Evolutionary conservation across 2,329 filamentous ascomycete species (phyloP).

Genomic region (Fusarium hostae): DNA sequence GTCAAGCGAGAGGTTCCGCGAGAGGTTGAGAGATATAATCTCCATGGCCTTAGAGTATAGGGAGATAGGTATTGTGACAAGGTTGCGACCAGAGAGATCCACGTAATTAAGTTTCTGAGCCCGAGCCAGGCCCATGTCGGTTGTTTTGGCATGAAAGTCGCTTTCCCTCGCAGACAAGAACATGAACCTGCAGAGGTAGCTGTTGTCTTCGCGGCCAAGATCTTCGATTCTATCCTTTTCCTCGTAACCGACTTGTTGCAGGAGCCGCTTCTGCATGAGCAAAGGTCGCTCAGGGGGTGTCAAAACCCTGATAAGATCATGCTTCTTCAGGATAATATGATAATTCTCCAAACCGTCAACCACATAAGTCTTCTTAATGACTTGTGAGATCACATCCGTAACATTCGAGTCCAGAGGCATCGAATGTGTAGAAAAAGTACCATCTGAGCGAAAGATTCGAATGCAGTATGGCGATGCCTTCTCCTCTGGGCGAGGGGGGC

Average conservation of each 20-base stretch:
- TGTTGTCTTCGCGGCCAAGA: constrained; percentile 95
- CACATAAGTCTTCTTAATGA: constrained; percentile 94
- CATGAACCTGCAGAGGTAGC: constrained; percentile 94
- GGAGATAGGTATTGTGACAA: constrained; percentile 93
- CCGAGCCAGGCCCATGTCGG: constrained; percentile 84
- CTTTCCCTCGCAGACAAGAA: constrained; percentile 91
- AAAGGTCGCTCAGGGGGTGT: constrained; percentile 82
- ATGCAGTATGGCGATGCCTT: constrained; percentile 86
- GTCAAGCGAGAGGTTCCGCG: constrained; percentile 89
- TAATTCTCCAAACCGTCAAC: constrained; percentile 93
- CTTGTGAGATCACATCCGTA: constrained; percentile 85
- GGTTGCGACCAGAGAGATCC: constrained; percentile 87
- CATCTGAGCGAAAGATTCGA: constrained; percentile 92
- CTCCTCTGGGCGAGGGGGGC: constrained; percentile 76
- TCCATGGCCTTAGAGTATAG: constrained; percentile 92
- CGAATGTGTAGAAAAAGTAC: constrained; percentile 92
- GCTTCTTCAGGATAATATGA: constrained; percentile 93
- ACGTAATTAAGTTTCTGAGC: constrained; percentile 94
- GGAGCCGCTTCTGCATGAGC: constrained; percentile 87
- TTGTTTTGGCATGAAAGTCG: constrained; percentile 73
- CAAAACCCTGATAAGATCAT: constrained; percentile 86
- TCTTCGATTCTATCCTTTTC: constrained; percentile 90
- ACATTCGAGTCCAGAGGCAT: constrained; percentile 86
- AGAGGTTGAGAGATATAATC: constrained; percentile 94
- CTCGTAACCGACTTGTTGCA: constrained; percentile 93